These are phyloP conservation scores for Neospora caninum DNA, from an alignment of 169 alveolate species.

Conservation along the genomic window DNA sequence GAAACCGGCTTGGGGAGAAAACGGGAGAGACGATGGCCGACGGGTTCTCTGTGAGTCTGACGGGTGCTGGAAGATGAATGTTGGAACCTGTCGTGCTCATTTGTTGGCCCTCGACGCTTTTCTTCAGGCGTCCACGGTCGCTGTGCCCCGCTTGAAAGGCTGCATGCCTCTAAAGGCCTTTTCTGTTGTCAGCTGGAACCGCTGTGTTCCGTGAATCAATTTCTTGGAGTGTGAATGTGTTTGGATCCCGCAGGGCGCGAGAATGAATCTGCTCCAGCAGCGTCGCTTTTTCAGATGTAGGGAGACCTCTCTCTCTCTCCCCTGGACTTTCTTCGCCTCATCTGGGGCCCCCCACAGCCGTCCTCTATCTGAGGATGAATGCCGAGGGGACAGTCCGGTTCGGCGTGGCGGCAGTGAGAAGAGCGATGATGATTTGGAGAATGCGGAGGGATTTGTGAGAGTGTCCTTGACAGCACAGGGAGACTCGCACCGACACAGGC, in stretches of 20 bases:
- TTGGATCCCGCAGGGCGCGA: neutral
- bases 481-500: neutral
- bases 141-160: no score
- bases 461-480: neutral
- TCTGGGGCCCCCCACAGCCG: neutral
- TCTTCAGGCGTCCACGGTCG: no score
- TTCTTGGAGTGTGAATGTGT: neutral
- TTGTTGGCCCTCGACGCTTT: no score
- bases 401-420: neutral
- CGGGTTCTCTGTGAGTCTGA: no score
- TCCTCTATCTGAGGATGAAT: no score
- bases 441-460: neutral
- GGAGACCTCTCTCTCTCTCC: neutral
- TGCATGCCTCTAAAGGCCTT: no score
- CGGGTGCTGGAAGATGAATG: no score
- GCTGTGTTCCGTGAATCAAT: no score
- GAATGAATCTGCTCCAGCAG: slow-evolving; percentile 5
- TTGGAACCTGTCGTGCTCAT: no score
- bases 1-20: no score
- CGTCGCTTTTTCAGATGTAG: slow-evolving; percentile 5
- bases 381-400: neutral
- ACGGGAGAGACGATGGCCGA: no score
- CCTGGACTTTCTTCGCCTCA: neutral
- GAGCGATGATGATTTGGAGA: neutral
- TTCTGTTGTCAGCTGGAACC: no score